Conservation (phyloP, 2,329 filamentous ascomycete species). For the Fusarium beomiforme region DNA sequence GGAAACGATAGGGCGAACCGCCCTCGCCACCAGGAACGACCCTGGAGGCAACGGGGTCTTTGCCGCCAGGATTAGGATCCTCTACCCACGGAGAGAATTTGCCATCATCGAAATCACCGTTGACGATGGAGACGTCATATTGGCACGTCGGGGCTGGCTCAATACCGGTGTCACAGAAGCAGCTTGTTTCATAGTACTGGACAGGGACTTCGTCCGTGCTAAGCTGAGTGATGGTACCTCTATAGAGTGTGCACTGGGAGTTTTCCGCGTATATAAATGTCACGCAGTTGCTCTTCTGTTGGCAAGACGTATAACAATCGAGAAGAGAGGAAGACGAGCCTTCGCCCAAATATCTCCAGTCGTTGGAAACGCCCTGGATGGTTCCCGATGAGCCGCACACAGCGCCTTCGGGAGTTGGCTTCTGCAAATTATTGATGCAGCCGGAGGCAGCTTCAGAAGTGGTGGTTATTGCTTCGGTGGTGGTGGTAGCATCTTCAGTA, state of each 20-base stretch:
- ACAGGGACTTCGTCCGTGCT: accelerated
- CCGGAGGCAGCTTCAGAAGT: background rate
- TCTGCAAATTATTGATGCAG: background rate
- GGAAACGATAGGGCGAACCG: background rate
- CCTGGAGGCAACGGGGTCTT: background rate
- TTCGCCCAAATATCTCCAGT: background rate
- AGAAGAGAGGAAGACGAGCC: background rate
- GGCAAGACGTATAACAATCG: background rate
- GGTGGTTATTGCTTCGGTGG: background rate
- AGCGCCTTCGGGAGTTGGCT: background rate
- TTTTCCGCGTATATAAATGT: background rate
- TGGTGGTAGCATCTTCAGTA: background rate
- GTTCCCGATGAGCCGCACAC: background rate
- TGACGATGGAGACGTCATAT: background rate
- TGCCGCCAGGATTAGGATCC: background rate
- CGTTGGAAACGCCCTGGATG: accelerated
- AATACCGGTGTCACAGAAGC: conserved; percentile 7
- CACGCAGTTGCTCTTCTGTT: background rate
- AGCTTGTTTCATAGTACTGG: background rate
- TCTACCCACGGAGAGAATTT: background rate
- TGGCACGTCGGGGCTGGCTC: background rate
- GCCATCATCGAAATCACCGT: background rate
- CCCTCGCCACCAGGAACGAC: background rate
- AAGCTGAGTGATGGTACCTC: background rate
- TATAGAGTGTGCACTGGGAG: accelerated